Base-by-base conservation (phyloP, 345 rosid species). In the Eucalyptus tenuipes region DNA sequence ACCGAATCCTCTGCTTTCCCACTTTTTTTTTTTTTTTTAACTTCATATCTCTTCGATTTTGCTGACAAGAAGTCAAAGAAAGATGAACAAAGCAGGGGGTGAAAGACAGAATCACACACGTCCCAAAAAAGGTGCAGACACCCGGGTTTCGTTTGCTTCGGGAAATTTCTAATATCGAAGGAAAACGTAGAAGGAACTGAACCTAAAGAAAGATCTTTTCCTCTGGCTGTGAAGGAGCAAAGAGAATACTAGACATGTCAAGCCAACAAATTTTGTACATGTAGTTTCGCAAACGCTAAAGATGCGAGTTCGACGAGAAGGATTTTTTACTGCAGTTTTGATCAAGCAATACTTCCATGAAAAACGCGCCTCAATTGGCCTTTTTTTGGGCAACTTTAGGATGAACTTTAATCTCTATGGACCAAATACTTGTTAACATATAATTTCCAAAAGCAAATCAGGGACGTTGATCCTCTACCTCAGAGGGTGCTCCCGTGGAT, bases 11-110 rank as follows among this genome's bases (percentile, higher is more conserved):
- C 4, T 22, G 61, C 29, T 55, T 24, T 55, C 61, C 13, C 59
- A 22, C 11, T 52, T 0, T 55, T 52, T 0, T 55, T 8, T 24
- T 55, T 4, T 2, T 9, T 9, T 4, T 1, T 1, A 0, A 53
- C 57, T 53, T 0, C 7, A 20, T 53, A 3, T 53, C 25, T 53
- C 57, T 18, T 52, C 4, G 57, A 10, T 20, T 52, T 0, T 52
- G 1, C 57, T 0, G 25, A 1, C 25, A 53, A 2, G 7, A 50
- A 50, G 53, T 50, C 20, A 50, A 50, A 50, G 53, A 50, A 17
- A 50, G 53, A 50, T 17, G 22, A 6, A 50, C 18, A 50, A 50
- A 6, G 53, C 22, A 50, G 8, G 8, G 53, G 53, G 0, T 4
- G 53, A 53, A 53, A 20, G 25, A 5, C 3, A 53, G 25, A 0